These are phyloP conservation scores for Ilyonectria robusta DNA, from an alignment of 2,329 filamentous ascomycete species.

Conservation along the genomic window DNA sequence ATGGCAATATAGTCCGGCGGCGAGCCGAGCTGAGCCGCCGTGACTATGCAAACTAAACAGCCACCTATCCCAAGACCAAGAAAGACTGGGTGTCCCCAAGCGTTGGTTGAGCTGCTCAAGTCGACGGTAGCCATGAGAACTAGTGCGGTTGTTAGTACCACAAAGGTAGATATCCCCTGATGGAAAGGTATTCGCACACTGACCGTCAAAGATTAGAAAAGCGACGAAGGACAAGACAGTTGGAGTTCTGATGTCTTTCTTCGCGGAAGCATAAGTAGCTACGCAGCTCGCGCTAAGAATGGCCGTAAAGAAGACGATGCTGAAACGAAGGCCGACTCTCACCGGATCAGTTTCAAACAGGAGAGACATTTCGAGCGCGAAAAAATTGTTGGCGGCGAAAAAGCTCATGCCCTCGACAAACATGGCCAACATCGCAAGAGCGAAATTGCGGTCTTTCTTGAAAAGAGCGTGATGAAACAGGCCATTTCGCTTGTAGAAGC, in stretches of 20 bases:
- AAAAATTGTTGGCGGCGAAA: constrained; percentile 57
- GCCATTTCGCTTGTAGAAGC: constrained; percentile 51
- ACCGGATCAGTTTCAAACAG: constrained; percentile 36
- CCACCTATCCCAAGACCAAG: constrained; percentile 54
- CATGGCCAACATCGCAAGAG: constrained; percentile 52
- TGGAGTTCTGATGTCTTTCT: too few species aligned
- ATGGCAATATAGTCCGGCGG: constrained; percentile 55
- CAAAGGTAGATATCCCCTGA: too few species aligned
- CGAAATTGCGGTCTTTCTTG: constrained; percentile 52
- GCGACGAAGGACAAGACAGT: too few species aligned
- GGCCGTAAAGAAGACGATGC: constrained; percentile 49
- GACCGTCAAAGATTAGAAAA: too few species aligned
- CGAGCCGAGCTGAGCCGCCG: constrained; percentile 55
- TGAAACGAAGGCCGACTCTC: constrained; percentile 38
- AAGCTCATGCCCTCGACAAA: constrained; percentile 56
- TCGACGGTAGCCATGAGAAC: constrained; percentile 50
- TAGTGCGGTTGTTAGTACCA: too few species aligned
- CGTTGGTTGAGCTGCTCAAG: constrained; percentile 36
- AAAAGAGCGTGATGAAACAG: constrained; percentile 58
- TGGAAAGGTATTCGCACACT: too few species aligned
- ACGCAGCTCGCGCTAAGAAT: background rate
- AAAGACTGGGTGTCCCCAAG: constrained; percentile 56
- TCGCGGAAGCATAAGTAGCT: too few species aligned
- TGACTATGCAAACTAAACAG: constrained; percentile 50
- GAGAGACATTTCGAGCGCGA: constrained; percentile 38